Evolutionary conservation across 257 asterid genomes (phyloP), one percentile per base, ranked within the genome.

Genomic region (Fraxinus excelsior): DNA sequence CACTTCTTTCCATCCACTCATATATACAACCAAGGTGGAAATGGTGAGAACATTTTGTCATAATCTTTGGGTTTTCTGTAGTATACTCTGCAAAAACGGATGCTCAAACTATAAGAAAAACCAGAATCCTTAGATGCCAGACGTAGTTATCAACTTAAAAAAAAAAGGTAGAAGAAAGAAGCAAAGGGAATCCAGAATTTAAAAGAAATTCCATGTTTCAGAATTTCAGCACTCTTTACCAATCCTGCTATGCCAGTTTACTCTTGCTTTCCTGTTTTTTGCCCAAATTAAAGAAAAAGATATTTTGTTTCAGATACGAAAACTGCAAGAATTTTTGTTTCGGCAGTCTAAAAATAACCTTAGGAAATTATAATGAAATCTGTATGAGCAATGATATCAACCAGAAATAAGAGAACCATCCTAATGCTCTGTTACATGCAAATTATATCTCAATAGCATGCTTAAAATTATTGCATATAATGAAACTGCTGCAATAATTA

Each of bases 1-100:
- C 73, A 75, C 73, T 75, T 65, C 73, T 65, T 71, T 75, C 79
- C 79, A 75, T 75, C 79, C 73, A 75, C 79, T 75, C 79, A 25
- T 65, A 75, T 65, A 75, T 75, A 53, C 77, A 75, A 26, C 79
- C 73, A 38, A 75, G 79, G 68, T 75, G 79, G 44, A 75, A 75
- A 65, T 75, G 79, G 71, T 75, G 79, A 64, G 73, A 64, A 56
- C 73, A 75, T 75, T 75, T 75, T 66, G 79, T 75, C 35, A 75
- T 66, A 23, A 65, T 75, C 73, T 42, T 65, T 66, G 79, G 79
- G 68, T 75, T 40, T 65, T 75, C 79, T 38, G 46, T 42, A 75
- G 73, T 75, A 65, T 65, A 75, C 46, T 42, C 51, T 42, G 51
- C 51, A 42, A 42, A 42, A 42, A 11, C 3, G n/a, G 58, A 25